These are phyloP conservation scores for Sabuloglossum arenarium DNA, from an alignment of 495 filamentous ascomycete species.

Conservation along the genomic window DNA sequence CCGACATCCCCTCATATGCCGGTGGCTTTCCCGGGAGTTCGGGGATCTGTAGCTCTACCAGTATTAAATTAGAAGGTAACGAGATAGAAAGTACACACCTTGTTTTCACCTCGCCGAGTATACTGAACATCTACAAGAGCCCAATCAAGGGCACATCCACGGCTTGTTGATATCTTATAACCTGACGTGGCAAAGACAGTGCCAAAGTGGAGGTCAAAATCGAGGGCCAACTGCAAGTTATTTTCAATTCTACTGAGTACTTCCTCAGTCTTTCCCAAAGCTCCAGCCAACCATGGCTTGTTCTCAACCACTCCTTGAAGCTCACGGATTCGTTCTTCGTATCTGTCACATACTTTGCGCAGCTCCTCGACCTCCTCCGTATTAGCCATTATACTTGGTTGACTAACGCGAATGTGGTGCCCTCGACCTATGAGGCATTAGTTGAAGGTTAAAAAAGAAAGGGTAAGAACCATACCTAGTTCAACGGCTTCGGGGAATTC, in stretches of 20 bases:
- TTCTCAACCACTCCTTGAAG: too few species aligned
- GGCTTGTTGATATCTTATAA: not conserved
- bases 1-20: not conserved
- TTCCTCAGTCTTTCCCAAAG: too few species aligned
- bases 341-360: too few species aligned
- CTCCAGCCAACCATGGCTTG: too few species aligned
- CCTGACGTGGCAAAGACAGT: not conserved
- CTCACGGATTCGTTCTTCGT: too few species aligned
- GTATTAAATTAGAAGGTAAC: not conserved
- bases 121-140: not conserved
- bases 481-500: not conserved
- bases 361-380: too few species aligned
- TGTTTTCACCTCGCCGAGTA: not conserved
- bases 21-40: not conserved
- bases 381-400: too few species aligned
- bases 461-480: not conserved
- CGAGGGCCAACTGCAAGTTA: not conserved
- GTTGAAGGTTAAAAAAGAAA: too few species aligned
- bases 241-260: too few species aligned
- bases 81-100: not conserved
- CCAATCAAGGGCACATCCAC: too few species aligned
- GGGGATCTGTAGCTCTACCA: not conserved
- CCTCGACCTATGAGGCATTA: too few species aligned
- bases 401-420: too few species aligned
- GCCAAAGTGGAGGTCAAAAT: not conserved